Evolutionary conservation across 139 green algal species (phyloP).

Genomic region (Cymbomonas tetramitiformis): DNA sequence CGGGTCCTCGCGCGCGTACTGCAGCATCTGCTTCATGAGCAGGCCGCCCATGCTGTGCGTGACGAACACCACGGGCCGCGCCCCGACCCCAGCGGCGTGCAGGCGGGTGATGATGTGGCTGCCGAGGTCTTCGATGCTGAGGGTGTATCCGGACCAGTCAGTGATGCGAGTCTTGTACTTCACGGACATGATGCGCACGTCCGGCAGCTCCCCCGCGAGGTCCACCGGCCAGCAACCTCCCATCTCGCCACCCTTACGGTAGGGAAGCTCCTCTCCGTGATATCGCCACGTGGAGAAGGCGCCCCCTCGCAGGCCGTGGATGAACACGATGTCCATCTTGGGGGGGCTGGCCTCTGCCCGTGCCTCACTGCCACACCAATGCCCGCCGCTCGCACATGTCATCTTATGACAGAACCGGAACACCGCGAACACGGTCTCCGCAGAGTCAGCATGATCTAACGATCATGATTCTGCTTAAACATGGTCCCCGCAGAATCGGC

Average conservation of each 20-base stretch:
- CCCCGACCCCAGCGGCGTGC: constrained; percentile 27
- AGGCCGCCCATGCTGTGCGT: constrained; percentile 36
- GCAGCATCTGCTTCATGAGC: constrained; percentile 34
- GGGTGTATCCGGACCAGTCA: constrained; percentile 1
- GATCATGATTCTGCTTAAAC: no score
- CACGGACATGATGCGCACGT: constrained; percentile 20
- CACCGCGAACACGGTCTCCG: no score
- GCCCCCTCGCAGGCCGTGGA: constrained; percentile 31
- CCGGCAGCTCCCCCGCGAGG: constrained; percentile 22
- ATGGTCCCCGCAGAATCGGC: no score
- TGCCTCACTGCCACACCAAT: no score
- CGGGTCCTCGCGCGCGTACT: constrained; percentile 4
- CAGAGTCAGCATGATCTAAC: no score
- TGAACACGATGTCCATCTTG: constrained; percentile 36
- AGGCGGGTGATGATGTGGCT: constrained; percentile 24
- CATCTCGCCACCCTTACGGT: not conserved
- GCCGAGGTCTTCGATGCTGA: constrained; percentile 21
- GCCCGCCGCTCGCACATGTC: no score
- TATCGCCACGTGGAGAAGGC: constrained; percentile 36
- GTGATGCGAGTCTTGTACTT: constrained; percentile 26
- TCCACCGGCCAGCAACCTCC: constrained; percentile 22
- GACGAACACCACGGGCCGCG: constrained; percentile 34
- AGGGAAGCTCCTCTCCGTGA: not conserved
- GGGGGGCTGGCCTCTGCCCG: no score
- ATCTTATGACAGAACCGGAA: no score